Evolutionary conservation across 805 yeast genomes (phyloP).

Genomic region (Kodamaea neixiangensis): DNA sequence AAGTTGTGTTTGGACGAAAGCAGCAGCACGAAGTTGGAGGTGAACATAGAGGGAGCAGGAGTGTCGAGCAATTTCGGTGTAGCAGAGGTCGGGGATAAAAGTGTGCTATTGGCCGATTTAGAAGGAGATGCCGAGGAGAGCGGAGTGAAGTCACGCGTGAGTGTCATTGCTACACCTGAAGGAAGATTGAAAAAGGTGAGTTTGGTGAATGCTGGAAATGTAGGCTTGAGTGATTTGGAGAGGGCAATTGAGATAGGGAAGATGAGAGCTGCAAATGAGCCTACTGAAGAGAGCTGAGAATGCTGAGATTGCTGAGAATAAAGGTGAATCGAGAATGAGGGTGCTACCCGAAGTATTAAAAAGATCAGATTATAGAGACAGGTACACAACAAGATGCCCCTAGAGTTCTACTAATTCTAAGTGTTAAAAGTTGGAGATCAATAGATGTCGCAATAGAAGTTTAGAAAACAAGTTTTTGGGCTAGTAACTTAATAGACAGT

Average conservation of each 20-base stretch:
- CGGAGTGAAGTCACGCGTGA: slow-evolving; percentile 54
- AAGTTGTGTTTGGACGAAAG: slow-evolving; percentile 56
- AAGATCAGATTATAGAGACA: not conserved
- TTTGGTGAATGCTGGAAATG: slow-evolving; percentile 41
- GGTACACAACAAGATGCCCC: not conserved
- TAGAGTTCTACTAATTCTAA: not conserved
- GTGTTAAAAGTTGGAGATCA: too few species aligned
- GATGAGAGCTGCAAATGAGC: slow-evolving; percentile 43
- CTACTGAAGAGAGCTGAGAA: slow-evolving; percentile 4
- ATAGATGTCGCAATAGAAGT: too few species aligned
- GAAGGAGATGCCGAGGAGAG: slow-evolving; percentile 86
- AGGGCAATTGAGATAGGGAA: slow-evolving; percentile 50
- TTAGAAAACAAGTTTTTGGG: too few species aligned
- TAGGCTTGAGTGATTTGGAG: slow-evolving; percentile 49
- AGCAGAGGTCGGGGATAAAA: slow-evolving; percentile 28
- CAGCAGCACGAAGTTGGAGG: slow-evolving; percentile 31
- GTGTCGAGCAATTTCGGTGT: slow-evolving; percentile 62
- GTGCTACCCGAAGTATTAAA: too few species aligned
- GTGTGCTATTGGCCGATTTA: slow-evolving; percentile 65
- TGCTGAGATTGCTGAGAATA: too few species aligned
- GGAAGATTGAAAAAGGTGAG: slow-evolving; percentile 16
- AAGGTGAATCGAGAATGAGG: too few species aligned
- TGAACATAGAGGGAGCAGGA: slow-evolving; percentile 34
- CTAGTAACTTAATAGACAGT: too few species aligned
- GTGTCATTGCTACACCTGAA: slow-evolving; percentile 38